Base-by-base conservation (phyloP, 495 filamentous ascomycete species). In the Talaromyces thailandensis region DNA sequence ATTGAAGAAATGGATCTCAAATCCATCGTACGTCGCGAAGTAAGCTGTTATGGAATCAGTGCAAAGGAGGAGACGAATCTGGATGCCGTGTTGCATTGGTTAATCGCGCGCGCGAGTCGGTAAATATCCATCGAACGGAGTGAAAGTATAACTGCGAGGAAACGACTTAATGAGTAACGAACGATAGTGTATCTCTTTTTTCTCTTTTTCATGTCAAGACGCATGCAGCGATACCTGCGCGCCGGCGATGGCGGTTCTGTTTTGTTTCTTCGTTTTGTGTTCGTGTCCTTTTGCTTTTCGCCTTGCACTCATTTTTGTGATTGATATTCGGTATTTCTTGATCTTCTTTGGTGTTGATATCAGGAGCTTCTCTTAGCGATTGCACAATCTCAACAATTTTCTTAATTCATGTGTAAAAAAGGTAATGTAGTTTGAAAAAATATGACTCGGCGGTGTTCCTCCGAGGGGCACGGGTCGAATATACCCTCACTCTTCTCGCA, bases 21-120 rank as follows among this genome's bases (percentile, higher is more conserved):
- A 75, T 84, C 86, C 58, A 89, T 98, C 70, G 89, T 88, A 45
- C 88, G 90, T 69, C 90, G 94, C 31, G 94, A 98, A 74, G 93
- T 98, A 66, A 96, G 91, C 81, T 98, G 94, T 79, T 98, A 98
- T 74, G 93, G 94, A 59, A 98, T 98, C 76, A 96, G 92, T 68
- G 94, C 93, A 40, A 96, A 96, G 71, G 93, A 98, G 71, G 94
- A 98, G 76, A 97, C 93, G 32, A 98, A 98, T 75, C 84, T 98
- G 65, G 94, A 98, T 73, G 94, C 93, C 5, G 94, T 98, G 40
- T 75, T 98, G 69, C 90, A 96, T 70, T 98, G 95, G 93, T 77
- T 98, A 72, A 92, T 98, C 75, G 93, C 91, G 57, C 87, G 89
- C 62, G 85, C 93, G 62, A 90, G 84, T 73, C 86, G 57, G 45